phyloP scores from a whole-genome alignment of 805 yeast species.

The Isabelozyma pseudorhagii region DNA sequence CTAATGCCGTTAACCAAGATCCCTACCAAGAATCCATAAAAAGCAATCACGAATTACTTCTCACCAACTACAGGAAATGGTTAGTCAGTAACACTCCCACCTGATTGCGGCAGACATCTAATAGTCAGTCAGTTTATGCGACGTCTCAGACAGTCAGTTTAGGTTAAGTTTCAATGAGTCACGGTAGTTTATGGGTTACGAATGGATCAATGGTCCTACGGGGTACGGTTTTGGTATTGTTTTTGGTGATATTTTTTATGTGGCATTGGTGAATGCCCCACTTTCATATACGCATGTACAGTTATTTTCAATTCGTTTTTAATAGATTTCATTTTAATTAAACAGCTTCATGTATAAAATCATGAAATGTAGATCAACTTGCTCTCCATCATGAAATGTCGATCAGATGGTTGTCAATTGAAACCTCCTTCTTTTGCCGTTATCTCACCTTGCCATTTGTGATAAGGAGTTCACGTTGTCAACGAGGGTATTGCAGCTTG shows the following conservation, averaged over 20 bases:
- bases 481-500: background rate
- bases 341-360: background rate
- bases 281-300: too few relatives aligned
- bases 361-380: background rate
- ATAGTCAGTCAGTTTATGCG: too few relatives aligned
- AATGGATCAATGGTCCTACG: too few relatives aligned
- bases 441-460: background rate
- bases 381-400: background rate
- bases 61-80: constrained; percentile 24
- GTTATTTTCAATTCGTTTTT: too few relatives aligned
- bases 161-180: too few relatives aligned
- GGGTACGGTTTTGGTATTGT: too few relatives aligned
- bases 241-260: too few relatives aligned
- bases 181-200: too few relatives aligned
- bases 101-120: background rate
- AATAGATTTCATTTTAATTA: too few relatives aligned
- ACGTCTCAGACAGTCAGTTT: too few relatives aligned
- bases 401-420: background rate
- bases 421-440: background rate
- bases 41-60: constrained; percentile 13
- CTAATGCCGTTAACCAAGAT: background rate
- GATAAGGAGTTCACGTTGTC: background rate
- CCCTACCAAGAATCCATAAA: constrained; percentile 2
- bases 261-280: too few relatives aligned
- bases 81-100: constrained; percentile 4